Evolutionary conservation across 1,139 yeast genomes (phyloP), one percentile per base, ranked within the genome.

Genomic region (Meyerozyma guilliermondii): DNA sequence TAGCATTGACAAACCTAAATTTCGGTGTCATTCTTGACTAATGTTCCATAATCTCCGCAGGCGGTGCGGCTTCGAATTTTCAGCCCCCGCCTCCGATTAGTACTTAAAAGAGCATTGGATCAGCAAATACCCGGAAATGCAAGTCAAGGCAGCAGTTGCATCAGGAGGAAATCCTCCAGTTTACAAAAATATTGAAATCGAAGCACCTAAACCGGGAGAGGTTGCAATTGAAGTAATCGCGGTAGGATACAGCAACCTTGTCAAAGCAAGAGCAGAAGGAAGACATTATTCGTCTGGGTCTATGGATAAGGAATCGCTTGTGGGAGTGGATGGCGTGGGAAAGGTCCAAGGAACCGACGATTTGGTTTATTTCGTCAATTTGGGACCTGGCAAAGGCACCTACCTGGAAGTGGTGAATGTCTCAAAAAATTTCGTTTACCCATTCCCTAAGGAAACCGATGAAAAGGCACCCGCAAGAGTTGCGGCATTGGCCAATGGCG

Each of bases 251-350:
- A 50, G 48, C 34, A 55, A 51, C 43, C 43, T 55, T 13, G 56
- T 51, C 13, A 49, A 46, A 39, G 46, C 38, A 8, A 43, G 56
- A 30, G 59, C 58, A 1, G 37, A 47, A 16, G 57, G 59, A 13
- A 30, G 20, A 2, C 59, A 55, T 38, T 54, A 52, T 30, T 44
- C 51, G 6, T 43, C 35, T 3, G 39, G 29, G 6, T 30, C 29
- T 13, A 23, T 35, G 8, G 8, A 17, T 17, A 2, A 11, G 7
- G 52, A 46, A 10, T 39, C 39, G 18, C 18, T 34, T 5, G 39
- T 50, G 13, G 54, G 54, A 4, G 52, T 51, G 7, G 54, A 51
- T 33, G 54, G 54, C 11, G 54, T 51, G 11, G 54, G 54, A 9
- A 37, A 35, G 16, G 35, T 51, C 17, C 46, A 39, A 17, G 36